phyloP scores from a whole-genome alignment of 129 eudicot genomes.

The Dittrichia graveolens region DNA sequence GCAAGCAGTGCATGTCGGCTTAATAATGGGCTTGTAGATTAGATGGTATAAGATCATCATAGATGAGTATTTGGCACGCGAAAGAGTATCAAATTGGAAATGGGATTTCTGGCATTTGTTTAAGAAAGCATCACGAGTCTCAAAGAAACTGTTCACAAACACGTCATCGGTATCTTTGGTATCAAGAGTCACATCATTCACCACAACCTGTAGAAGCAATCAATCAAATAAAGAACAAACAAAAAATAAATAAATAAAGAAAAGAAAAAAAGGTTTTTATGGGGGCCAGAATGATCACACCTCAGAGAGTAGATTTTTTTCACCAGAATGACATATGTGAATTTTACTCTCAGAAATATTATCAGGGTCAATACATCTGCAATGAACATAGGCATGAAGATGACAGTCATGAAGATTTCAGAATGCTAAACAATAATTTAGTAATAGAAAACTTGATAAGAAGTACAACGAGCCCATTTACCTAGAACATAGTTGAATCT shows the following conservation, averaged over 20 bases:
- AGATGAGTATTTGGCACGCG: conserved; percentile 88
- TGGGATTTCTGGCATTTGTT: conserved; percentile 64
- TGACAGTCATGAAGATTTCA: background rate
- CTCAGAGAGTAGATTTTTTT: conserved; percentile 62
- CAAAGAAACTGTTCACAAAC: conserved; percentile 51
- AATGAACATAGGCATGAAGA: conserved; percentile 18
- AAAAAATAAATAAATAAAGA: background rate
- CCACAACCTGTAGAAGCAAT: conserved; percentile 46
- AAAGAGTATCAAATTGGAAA: conserved; percentile 78
- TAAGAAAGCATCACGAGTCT: conserved; percentile 63
- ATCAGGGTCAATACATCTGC: conserved; percentile 60
- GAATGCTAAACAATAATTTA: conserved; percentile 9
- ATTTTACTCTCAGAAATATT: conserved; percentile 29
- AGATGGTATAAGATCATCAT: conserved; percentile 86
- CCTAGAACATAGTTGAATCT: conserved; percentile 72
- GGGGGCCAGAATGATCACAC: conserved; percentile 32
- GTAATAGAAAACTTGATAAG: background rate
- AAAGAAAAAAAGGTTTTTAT: background rate
- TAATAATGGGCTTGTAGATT: conserved; percentile 40
- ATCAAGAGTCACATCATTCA: conserved; percentile 53
- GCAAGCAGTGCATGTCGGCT: conserved; percentile 51
- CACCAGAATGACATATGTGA: conserved; percentile 64
- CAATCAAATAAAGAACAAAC: background rate
- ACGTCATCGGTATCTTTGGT: conserved; percentile 67
- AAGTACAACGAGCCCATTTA: conserved; percentile 25